phyloP scores from a whole-genome alignment of 352 stramenopile genomes.

The Phytophthora capsici region DNA sequence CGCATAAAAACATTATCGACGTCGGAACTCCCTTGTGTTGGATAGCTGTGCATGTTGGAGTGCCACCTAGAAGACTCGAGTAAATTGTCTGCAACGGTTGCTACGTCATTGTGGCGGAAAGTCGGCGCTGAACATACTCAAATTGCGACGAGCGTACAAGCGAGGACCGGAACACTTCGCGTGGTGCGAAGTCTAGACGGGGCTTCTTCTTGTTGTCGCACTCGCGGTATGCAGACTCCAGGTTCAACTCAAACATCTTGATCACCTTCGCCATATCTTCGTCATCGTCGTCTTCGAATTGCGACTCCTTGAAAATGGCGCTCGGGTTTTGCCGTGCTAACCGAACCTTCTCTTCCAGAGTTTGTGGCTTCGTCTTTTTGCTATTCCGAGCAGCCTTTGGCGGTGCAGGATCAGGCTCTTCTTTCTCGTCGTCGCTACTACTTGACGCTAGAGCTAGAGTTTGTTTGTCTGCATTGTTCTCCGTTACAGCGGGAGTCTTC shows the following conservation, averaged over 20 bases:
- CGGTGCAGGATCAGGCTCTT: conserved; percentile 16
- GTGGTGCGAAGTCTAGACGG: conserved; percentile 69
- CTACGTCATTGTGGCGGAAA: conserved; percentile 42
- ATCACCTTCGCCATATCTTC: conserved; percentile 79
- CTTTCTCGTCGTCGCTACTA: conserved; percentile 38
- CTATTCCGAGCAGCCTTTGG: conserved; percentile 11
- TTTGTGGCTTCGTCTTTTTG: conserved; percentile 29
- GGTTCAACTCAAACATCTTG: conserved; percentile 76
- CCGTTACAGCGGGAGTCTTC: not conserved
- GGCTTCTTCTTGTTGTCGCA: conserved; percentile 66
- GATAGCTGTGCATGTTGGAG: not conserved
- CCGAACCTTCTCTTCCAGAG: conserved; percentile 66
- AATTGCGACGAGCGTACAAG: conserved; percentile 39
- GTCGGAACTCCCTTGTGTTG: not conserved
- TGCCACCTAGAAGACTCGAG: conserved; percentile 13
- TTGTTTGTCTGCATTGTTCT: conserved; percentile 14
- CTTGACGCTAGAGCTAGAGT: too few species aligned
- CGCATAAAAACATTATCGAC: conserved; percentile 26
- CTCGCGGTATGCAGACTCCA: conserved; percentile 77
- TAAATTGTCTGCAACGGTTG: conserved; percentile 8
- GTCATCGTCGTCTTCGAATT: conserved; percentile 85
- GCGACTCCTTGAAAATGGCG: conserved; percentile 80
- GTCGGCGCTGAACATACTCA: conserved; percentile 35
- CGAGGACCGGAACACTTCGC: conserved; percentile 78
- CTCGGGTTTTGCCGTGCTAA: conserved; percentile 75